phyloP scores from a whole-genome alignment of 2,329 filamentous ascomycete genomes.

The Pyricularia sp. region DNA sequence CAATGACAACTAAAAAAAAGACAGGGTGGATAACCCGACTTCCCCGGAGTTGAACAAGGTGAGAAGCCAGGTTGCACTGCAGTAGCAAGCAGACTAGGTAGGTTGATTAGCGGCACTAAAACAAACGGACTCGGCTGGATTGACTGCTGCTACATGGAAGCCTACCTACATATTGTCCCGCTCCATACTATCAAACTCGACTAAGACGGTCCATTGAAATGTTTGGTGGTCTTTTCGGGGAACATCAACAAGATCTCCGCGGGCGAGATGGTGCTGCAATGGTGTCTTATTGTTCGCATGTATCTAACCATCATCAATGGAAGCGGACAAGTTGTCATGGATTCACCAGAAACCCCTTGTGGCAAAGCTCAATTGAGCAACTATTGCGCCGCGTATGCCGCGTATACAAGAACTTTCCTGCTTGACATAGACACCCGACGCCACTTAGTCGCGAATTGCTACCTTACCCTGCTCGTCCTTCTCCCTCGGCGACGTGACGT shows the following conservation, averaged over 20 bases:
- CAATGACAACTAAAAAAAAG: too few species aligned
- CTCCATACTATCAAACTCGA: background rate
- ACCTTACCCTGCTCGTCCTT: background rate
- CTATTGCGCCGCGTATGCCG: too few species aligned
- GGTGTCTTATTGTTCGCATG: background rate
- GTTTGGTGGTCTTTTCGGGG: background rate
- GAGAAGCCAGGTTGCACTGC: background rate
- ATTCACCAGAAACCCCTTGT: background rate
- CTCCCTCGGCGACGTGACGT: background rate
- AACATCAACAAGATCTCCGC: background rate
- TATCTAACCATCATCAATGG: background rate
- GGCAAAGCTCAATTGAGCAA: background rate
- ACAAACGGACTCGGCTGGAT: background rate
- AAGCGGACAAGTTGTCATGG: background rate
- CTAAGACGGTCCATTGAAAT: background rate
- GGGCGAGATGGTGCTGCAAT: background rate
- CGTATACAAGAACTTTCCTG: background rate
- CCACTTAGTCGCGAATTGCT: background rate
- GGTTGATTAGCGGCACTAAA: background rate
- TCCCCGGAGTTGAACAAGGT: background rate
- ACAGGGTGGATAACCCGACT: background rate
- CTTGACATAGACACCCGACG: background rate
- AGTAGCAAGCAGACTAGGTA: background rate
- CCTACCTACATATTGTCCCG: too few species aligned
- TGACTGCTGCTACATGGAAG: too few species aligned